phyloP scores from a whole-genome alignment of 306 rosid species.

The Argentina anserina region DNA sequence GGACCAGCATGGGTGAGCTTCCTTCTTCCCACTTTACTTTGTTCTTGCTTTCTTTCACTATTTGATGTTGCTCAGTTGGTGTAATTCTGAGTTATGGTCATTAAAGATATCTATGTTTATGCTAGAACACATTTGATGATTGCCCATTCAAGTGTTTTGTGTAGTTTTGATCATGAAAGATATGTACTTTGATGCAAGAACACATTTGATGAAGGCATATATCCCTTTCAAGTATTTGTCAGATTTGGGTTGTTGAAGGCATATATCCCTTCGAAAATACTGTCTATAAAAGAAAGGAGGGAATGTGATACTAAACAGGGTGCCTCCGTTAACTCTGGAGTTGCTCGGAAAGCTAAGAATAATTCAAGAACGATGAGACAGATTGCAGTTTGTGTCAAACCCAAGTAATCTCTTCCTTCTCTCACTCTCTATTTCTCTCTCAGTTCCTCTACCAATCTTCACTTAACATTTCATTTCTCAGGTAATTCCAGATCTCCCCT shows the following conservation, averaged over 20 bases:
- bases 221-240: too few relatives aligned
- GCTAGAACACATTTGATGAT: too few relatives aligned
- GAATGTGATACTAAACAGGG: constrained; percentile 1
- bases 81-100: too few relatives aligned
- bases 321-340: not conserved
- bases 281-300: not conserved
- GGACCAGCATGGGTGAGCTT: constrained; percentile 92
- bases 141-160: too few relatives aligned
- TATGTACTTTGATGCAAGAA: too few relatives aligned
- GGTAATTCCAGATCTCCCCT: constrained; percentile 17
- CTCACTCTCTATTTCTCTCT: not conserved
- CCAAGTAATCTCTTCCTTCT: constrained; percentile 14
- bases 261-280: too few relatives aligned
- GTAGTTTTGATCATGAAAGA: too few relatives aligned
- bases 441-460: constrained; percentile 10
- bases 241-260: too few relatives aligned
- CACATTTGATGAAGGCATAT: too few relatives aligned
- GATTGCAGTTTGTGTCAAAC: constrained; percentile 8
- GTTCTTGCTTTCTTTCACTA: not conserved
- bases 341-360: constrained; percentile 29
- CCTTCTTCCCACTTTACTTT: too few relatives aligned
- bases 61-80: too few relatives aligned
- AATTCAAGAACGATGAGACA: not conserved
- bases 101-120: too few relatives aligned
- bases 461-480: constrained; percentile 6